phyloP scores from a whole-genome alignment of 331 rosid species.

The Cucumis variabilis region DNA sequence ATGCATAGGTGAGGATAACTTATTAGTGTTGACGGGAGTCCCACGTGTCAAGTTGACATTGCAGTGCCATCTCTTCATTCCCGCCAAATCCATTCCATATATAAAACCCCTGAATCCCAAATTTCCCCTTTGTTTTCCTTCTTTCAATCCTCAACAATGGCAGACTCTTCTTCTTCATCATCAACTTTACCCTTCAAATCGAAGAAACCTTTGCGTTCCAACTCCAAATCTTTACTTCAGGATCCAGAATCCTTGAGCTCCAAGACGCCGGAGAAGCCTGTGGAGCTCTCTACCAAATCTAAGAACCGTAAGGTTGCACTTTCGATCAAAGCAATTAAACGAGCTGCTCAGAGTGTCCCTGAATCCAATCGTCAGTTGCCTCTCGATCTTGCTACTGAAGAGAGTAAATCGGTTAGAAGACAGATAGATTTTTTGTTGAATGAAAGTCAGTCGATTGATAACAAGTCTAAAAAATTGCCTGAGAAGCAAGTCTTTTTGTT shows the following conservation, averaged over 20 bases:
- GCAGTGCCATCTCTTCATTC: too few relatives aligned
- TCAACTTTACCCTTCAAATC: constrained; percentile 39
- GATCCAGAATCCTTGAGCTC: constrained; percentile 39
- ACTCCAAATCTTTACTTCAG: constrained; percentile 37
- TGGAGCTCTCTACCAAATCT: constrained; percentile 29
- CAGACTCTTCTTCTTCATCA: neutral
- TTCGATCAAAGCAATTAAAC: constrained; percentile 48
- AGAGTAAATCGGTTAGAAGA: constrained; percentile 41
- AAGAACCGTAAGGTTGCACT: constrained; percentile 57
- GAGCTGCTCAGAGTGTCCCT: constrained; percentile 48
- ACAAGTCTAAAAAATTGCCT: constrained; percentile 44
- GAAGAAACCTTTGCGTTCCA: constrained; percentile 34
- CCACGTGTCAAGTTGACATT: constrained; percentile 43
- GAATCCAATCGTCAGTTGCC: constrained; percentile 32
- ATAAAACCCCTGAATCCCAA: constrained; percentile 6
- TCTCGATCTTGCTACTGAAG: constrained; percentile 26
- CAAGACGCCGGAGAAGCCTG: constrained; percentile 71
- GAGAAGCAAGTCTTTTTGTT: constrained; percentile 44
- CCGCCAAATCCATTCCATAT: constrained; percentile 15
- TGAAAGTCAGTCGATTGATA: neutral
- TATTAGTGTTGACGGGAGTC: constrained; percentile 67
- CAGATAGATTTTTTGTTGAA: constrained; percentile 39
- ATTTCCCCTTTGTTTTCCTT: too few relatives aligned
- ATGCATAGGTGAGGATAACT: constrained; percentile 75
- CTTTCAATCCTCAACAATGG: constrained; percentile 32